Percentiles rank a stretch among this genome's conserved stretches.
These are phyloP conservation scores for Gastroboletus turbinatus DNA, from an alignment of 1,284 basidiomycete species.

Conservation along the genomic window DNA sequence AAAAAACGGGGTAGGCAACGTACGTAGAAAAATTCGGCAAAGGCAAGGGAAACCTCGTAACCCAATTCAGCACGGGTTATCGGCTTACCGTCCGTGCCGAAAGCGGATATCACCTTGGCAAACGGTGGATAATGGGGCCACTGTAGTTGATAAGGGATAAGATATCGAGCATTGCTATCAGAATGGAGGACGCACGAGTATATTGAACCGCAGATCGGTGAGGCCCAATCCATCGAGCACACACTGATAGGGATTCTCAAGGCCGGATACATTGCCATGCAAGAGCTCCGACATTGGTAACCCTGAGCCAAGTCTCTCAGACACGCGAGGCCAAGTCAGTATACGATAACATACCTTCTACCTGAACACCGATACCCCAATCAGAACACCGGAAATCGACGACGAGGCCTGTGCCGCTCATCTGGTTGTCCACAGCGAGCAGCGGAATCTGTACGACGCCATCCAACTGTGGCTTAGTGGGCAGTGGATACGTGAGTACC, in stretches of 20 bases:
- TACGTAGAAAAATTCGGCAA: conserved; percentile 33
- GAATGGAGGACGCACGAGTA: conserved; percentile 22
- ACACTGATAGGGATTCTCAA: conserved; percentile 21
- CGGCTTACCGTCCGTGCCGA: conserved; percentile 18
- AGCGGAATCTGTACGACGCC: conserved; percentile 26
- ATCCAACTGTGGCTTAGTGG: conserved; percentile 22
- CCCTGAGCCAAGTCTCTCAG: conserved; percentile 5
- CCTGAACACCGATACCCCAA: conserved; percentile 25
- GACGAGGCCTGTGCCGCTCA: conserved; percentile 20
- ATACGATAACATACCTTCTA: conserved; percentile 17
- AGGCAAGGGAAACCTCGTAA: conserved; percentile 31
- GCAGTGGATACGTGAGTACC: conserved; percentile 20
- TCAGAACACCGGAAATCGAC: conserved; percentile 25
- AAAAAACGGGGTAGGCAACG: conserved; percentile 6
- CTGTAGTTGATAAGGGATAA: conserved; percentile 9
- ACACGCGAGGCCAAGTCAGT: not conserved
- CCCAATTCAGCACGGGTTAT: conserved; percentile 26
- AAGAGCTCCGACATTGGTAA: conserved; percentile 26
- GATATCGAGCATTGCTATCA: not conserved
- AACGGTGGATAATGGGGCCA: conserved; percentile 32
- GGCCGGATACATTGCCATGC: conserved; percentile 15
- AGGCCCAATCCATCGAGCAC: conserved; percentile 26
- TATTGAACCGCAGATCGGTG: conserved; percentile 19
- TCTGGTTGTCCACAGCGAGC: conserved; percentile 26
- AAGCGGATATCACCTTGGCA: conserved; percentile 25